Percentiles rank a stretch among this genome's conserved stretches.
These are phyloP conservation scores for Rhizopogon roseolus DNA, from an alignment of 768 basidiomycete genomes.

Conservation along the genomic window DNA sequence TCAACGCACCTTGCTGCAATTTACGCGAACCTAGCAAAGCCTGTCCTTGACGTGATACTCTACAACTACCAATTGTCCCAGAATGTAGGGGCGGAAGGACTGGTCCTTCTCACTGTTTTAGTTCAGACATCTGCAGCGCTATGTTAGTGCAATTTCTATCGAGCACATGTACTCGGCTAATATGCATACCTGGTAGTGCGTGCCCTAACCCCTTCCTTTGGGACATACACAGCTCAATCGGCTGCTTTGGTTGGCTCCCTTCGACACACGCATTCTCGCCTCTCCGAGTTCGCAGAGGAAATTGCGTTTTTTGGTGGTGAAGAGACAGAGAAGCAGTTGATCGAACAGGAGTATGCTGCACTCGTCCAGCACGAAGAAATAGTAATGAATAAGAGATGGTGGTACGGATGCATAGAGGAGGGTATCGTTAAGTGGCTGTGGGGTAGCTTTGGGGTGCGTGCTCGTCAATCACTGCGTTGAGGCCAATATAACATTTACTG, in stretches of 20 bases:
- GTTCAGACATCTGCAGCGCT: conserved; percentile 83
- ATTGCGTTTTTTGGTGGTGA: conserved; percentile 87
- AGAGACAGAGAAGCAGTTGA: conserved; percentile 82
- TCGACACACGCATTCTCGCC: conserved; percentile 87
- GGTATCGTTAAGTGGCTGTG: conserved; percentile 96
- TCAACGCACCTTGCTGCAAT: conserved; percentile 88
- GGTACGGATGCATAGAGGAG: conserved; percentile 91
- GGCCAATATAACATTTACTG: conserved; percentile 6
- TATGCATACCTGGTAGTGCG: conserved; percentile 52
- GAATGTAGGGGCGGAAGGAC: conserved; percentile 92
- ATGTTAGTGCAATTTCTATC: conserved; percentile 44
- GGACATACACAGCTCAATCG: conserved; percentile 83
- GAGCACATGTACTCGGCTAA: background rate
- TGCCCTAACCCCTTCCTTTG: conserved; percentile 86
- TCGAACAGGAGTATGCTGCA: conserved; percentile 84
- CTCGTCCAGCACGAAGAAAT: conserved; percentile 82
- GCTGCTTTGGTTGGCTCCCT: conserved; percentile 86
- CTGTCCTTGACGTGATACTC: conserved; percentile 84
- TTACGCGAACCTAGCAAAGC: conserved; percentile 92
- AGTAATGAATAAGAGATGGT: conserved; percentile 76
- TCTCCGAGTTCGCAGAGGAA: conserved; percentile 87
- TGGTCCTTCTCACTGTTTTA: conserved; percentile 75
- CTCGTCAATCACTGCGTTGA: background rate
- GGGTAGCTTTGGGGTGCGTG: conserved; percentile 86
- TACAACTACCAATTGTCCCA: conserved; percentile 95